Evolutionary conservation across 768 basidiomycete species (phyloP).

Genomic region (Xerocomellus dryophilus): DNA sequence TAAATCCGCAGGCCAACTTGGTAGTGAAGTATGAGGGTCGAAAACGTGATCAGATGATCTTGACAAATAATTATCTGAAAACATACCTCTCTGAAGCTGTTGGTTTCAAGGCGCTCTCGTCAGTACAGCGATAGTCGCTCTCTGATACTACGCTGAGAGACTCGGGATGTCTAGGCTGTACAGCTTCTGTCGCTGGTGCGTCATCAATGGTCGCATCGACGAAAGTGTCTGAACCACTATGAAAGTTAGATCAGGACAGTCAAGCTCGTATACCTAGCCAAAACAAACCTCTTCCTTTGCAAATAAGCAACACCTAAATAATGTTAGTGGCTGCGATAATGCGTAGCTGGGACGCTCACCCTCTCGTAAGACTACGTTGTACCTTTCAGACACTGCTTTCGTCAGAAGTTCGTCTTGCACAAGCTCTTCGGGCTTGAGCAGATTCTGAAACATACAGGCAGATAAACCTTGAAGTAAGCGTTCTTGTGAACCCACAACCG

Average conservation of each 20-base stretch:
- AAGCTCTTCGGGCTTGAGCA: slow-evolving; percentile 13
- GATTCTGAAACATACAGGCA: background rate
- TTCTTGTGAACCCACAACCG: background rate
- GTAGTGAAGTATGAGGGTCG: background rate
- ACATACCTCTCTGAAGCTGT: slow-evolving; percentile 10
- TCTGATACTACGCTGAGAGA: slow-evolving; percentile 26
- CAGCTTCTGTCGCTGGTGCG: too few relatives aligned
- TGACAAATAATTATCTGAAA: background rate
- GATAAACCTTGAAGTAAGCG: background rate
- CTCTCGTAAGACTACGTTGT: slow-evolving; percentile 1
- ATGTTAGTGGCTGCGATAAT: background rate
- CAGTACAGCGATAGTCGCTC: slow-evolving; percentile 21
- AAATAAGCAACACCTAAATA: slow-evolving; percentile 20
- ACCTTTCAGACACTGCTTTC: slow-evolving; percentile 12
- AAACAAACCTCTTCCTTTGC: slow-evolving; percentile 15
- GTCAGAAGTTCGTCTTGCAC: slow-evolving; percentile 7
- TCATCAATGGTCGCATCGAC: background rate
- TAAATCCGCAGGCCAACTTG: slow-evolving; percentile 11
- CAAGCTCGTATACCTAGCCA: background rate
- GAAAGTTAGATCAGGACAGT: background rate
- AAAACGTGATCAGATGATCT: background rate
- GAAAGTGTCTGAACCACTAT: background rate
- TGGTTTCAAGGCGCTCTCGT: background rate
- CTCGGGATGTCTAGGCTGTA: background rate
- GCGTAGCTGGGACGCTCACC: slow-evolving; percentile 7